Base-by-base conservation (phyloP, 768 basidiomycete species). In the Auriscalpium vulgare region DNA sequence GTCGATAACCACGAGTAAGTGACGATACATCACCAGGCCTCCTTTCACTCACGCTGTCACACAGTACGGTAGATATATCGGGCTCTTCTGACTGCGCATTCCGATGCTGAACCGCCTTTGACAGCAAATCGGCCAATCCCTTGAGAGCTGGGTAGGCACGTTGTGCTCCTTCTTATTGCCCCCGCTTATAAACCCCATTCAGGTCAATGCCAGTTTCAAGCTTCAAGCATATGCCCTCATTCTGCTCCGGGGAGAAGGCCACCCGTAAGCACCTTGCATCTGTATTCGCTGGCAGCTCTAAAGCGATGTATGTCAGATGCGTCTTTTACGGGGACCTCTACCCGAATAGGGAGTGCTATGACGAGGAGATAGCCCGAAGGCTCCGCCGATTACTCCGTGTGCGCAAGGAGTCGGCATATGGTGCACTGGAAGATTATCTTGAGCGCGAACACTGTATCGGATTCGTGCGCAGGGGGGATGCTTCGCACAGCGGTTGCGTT, bases 1-100 rank as follows among this genome's bases (percentile, higher is more conserved):
- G 90, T 92, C 8, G 90, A 93, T 63, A 93, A 92, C 68, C 90
- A 93, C 61, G 91, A 93, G 90, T 91, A 59, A 70, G 85, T 71
- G 10, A 13, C 21, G 38, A 51, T 38, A 29, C 38, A 29, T 19
- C 43, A 23, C 53, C 10, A 56, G 55, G 10, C 16, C 45, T 8
- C 37, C 53, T 34, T 58, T 60, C 47, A 46, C 45, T 45, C 38
- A 45, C 56, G 55, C 29, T 52, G 54, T 35, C 38, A 57, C 37
- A 51, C 58, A 89, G 87, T 59, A 90, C 88, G 65, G 88, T 88
- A 71, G 71, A 68, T 65, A 36, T 35, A 21, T 34, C 16, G 29
- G 29, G 29, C 29, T 1, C 17, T 59, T 37, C 36, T 47, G 8
- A 35, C 21, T 53, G 8, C 46, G 10, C 9, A 13, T 19, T 38